A percentile compares a stretch with the other conserved stretches of the same genome.
Conservation (phyloP, 345 rosid species). For the Linum usitatissimum region DNA sequence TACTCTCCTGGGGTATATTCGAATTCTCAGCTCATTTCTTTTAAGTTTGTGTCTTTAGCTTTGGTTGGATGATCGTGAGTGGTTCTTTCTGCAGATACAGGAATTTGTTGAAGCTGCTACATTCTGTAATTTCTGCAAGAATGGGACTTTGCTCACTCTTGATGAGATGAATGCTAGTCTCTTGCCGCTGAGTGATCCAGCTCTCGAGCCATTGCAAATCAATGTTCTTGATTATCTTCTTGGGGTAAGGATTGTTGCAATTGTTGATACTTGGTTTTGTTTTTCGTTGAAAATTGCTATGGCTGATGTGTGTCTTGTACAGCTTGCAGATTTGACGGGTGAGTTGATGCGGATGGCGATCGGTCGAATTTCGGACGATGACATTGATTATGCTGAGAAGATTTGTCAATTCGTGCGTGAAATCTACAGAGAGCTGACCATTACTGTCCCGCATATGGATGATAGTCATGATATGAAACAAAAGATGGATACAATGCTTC, state of each 20-base stretch:
- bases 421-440: conserved; percentile 67
- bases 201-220: conserved; percentile 64
- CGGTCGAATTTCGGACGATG: conserved; percentile 82
- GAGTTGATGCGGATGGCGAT: conserved; percentile 95
- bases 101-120: conserved; percentile 96
- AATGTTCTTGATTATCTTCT: conserved; percentile 85
- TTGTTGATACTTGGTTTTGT: background rate
- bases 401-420: conserved; percentile 72
- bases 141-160: conserved; percentile 53
- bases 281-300: background rate
- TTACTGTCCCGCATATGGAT: conserved; percentile 77
- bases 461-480: conserved; percentile 71
- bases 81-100: conserved; percentile 50
- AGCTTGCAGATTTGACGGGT: conserved; percentile 97
- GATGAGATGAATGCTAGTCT: conserved; percentile 66
- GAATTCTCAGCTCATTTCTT: background rate
- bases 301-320: background rate
- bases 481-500: conserved; percentile 89
- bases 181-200: conserved; percentile 54
- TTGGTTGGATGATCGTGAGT: conserved; percentile 2
- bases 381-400: conserved; percentile 64
- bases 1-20: conserved; percentile 82
- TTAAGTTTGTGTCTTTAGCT: conserved; percentile 3
- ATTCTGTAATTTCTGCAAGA: conserved; percentile 65
- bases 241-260: conserved; percentile 44